Evolutionary conservation across 306 rosid genomes (phyloP).

Genomic region (Cicer bijugum): DNA sequence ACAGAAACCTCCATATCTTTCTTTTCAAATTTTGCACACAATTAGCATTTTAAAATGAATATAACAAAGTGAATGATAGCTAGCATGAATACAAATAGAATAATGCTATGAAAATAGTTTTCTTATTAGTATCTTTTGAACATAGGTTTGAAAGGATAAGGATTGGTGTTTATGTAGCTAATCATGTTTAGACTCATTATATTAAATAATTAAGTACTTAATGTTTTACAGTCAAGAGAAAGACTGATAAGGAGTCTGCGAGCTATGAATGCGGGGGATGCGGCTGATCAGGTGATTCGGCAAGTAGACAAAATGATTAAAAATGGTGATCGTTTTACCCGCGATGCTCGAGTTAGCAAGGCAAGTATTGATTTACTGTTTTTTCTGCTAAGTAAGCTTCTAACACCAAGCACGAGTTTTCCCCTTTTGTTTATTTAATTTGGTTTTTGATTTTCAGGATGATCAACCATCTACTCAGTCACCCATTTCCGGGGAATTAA

Average conservation of each 20-base stretch:
- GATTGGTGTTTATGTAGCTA: conserved; percentile 25
- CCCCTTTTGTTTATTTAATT: conserved; percentile 10
- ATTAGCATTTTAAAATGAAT: conserved; percentile 24
- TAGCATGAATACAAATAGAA: conserved; percentile 25
- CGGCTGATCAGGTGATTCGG: conserved; percentile 92
- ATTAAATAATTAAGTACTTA: conserved; percentile 34
- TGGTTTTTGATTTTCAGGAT: conserved; percentile 60
- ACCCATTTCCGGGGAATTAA: conserved; percentile 64
- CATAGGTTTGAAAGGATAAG: conserved; percentile 13
- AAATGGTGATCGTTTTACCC: conserved; percentile 74
- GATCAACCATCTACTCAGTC: conserved; percentile 67
- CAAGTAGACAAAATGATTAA: conserved; percentile 89
- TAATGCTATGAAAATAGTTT: conserved; percentile 14
- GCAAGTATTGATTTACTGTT: conserved; percentile 46
- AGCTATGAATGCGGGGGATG: conserved; percentile 92
- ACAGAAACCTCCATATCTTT: conserved; percentile 26
- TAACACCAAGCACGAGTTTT: conserved; percentile 19
- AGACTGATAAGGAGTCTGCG: conserved; percentile 78
- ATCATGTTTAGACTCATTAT: conserved; percentile 29
- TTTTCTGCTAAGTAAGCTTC: conserved; percentile 31
- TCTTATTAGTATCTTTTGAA: conserved; percentile 26
- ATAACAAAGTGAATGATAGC: conserved; percentile 14
- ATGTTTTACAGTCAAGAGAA: conserved; percentile 81
- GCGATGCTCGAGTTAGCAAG: conserved; percentile 77
- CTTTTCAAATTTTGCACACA: conserved; percentile 9